Base-by-base conservation (phyloP, 1,139 yeast genomes). In the Spencermartinsiella ligniputridi region DNA sequence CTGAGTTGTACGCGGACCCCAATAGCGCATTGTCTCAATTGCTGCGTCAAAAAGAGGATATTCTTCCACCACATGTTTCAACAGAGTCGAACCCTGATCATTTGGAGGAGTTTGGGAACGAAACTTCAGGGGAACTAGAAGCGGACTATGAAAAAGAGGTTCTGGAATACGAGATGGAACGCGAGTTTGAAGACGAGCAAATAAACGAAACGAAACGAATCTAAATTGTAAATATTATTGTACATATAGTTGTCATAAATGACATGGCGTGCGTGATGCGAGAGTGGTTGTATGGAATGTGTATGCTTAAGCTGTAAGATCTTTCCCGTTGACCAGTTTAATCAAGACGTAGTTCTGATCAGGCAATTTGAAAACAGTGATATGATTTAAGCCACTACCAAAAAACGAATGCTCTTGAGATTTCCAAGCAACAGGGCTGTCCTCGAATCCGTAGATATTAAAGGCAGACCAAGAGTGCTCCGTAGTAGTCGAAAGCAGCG, bases 1-100 rank as follows among this genome's bases (percentile, higher is more conserved):
- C 68, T 29, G 79, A 78, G 17, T 70, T 90, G 37, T 83, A 78
- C 61, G 68, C 74, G 6, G 70, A 85, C 54, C 76, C 81, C 9
- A 65, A 71, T 36, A 83, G 95, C 57, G 83, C 81, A 45, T 72
- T 90, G 48, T 86, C 85, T 61, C 76, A 76, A 62, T 69, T 90
- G 43, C 68, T 90, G 35, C 53, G 60, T 22, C 53, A 58, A 11
- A 51, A 61, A 30, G 62, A 57, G 13, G 61, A 78, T 73, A 25
- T 35, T 37, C 32, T 35, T 6, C 40, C 40, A 6, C 33, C n/a
- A 12, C 6, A 16, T 4, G 33, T 25, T 16, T 24, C 32, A 5
- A 4, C 22, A 6, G 40, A 24, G 6, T 8, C 15, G 6, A n/a
- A 6, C 8, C 32, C 32, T 5, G 40, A 37, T 8, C 32, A 37